Conservation (phyloP, 2,329 filamentous ascomycete genomes). For the Trichoderma oligosporum region DNA sequence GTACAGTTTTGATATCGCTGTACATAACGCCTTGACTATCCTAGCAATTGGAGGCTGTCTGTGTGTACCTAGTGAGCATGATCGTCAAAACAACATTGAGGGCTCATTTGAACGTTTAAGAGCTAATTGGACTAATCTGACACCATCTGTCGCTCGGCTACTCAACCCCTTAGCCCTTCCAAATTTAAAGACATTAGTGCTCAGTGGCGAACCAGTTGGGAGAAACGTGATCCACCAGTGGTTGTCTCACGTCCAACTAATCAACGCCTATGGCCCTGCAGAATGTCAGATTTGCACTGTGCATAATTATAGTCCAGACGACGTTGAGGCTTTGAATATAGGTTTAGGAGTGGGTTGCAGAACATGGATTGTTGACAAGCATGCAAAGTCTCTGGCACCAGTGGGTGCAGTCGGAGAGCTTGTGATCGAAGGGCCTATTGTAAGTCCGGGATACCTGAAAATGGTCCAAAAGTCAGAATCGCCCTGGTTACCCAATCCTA, state of each 20-base stretch:
- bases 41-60: conserved; percentile 42
- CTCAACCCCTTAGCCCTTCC: conserved; percentile 18
- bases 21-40: conserved; percentile 20
- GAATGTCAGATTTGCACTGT: conserved; percentile 21
- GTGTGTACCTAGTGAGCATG: conserved; percentile 50
- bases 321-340: neutral
- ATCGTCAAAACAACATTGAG: conserved; percentile 45
- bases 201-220: conserved; percentile 21
- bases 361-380: neutral
- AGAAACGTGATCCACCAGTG: conserved; percentile 12
- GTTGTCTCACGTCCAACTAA: conserved; percentile 13
- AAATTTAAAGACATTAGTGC: conserved; percentile 15
- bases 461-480: neutral
- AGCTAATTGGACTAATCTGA: conserved; percentile 16
- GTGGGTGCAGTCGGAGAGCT: conserved; percentile 28
- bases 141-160: conserved; percentile 19
- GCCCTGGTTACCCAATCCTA: neutral
- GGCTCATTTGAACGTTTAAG: conserved; percentile 39
- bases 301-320: neutral
- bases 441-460: conserved; percentile 28
- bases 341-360: neutral
- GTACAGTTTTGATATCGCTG: conserved; percentile 25
- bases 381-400: conserved; percentile 24
- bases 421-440: conserved; percentile 26
- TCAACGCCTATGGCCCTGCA: conserved; percentile 23